phyloP scores from a whole-genome alignment of 345 rosid genomes.

The Aethionema arabicum region DNA sequence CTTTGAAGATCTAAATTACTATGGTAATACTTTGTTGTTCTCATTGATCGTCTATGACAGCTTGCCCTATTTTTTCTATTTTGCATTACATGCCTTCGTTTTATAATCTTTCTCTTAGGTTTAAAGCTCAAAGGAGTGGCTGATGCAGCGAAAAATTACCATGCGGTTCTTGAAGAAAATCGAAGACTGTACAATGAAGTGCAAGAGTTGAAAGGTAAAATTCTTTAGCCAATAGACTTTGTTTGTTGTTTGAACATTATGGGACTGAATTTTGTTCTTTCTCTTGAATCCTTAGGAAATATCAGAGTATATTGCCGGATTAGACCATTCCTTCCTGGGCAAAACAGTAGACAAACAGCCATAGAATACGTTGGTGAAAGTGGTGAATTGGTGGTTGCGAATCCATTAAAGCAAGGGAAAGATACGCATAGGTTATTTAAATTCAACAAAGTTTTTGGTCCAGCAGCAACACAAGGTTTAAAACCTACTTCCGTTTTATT shows the following conservation, averaged over 20 bases:
- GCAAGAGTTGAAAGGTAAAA: slow-evolving; percentile 92
- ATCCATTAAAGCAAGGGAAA: slow-evolving; percentile 82
- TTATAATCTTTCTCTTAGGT: slow-evolving; percentile 43
- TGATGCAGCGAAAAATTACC: slow-evolving; percentile 87
- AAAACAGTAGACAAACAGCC: slow-evolving; percentile 66
- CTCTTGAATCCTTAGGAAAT: slow-evolving; percentile 55
- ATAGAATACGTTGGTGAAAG: slow-evolving; percentile 81
- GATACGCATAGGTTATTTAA: slow-evolving; percentile 76
- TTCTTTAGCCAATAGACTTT: slow-evolving; percentile 16
- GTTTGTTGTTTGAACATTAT: slow-evolving; percentile 23
- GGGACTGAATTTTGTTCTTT: slow-evolving; percentile 25
- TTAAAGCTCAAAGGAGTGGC: slow-evolving; percentile 71
- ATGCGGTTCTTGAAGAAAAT: slow-evolving; percentile 76
- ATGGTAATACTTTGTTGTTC: slow-evolving; percentile 53
- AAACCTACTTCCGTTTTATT: background rate
- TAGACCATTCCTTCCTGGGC: slow-evolving; percentile 89
- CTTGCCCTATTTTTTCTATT: slow-evolving; percentile 24
- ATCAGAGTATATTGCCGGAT: slow-evolving; percentile 96
- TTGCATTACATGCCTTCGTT: slow-evolving; percentile 16
- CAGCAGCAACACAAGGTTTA: slow-evolving; percentile 78
- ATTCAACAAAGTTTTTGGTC: slow-evolving; percentile 88
- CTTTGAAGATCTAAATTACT: slow-evolving; percentile 58
- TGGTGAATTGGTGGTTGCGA: slow-evolving; percentile 85
- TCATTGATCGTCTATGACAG: slow-evolving; percentile 9
- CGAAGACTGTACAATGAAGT: slow-evolving; percentile 86